Evolutionary conservation across 192 early-diverging fungal species (phyloP), one percentile per base, ranked within the genome.

Genomic region (Gigaspora rosea): DNA sequence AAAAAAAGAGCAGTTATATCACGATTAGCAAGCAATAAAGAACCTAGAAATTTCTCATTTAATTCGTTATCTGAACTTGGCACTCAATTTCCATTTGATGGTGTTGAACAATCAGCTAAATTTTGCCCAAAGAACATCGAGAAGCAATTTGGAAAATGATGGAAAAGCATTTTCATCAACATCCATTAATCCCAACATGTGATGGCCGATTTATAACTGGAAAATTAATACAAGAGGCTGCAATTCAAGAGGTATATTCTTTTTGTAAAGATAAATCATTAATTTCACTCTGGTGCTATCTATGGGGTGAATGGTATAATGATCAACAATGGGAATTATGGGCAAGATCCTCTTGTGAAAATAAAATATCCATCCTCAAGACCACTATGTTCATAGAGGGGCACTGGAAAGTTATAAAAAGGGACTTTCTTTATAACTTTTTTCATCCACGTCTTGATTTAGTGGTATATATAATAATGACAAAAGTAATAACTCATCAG

Each of bases 251-350:
- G 57, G 57, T 72, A 35, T 72, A 72, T 72, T 12, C 13, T 22
- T 72, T 72, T 58, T 72, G 71, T 72, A 54, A 54, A 72, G 27
- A 72, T 56, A 52, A 71, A 35, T 71, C 70, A 20, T 57, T 71
- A 32, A 27, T 36, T 36, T 57, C 2, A 3, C 54, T 72, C 57
- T 72, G 51, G 71, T 6, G 7, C 18, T 57, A 72, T 57, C 18
- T 57, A 11, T 57, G 33, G 54, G 18, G 15, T 52, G 70, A 72
- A 35, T 72, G 52, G 70, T 57, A 72, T 72, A 8, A 13, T 69
- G 36, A n/a, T 11, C 3, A 35, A 71, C 15, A 33, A 35, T 72
- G 71, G 35, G 0, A 8, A 13, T 72, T 72, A 41, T 56, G 71
- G 50, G 27, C 11, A 13, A 32, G 56, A 58, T 54, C 71, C 35